Evolutionary conservation across 169 alveolate genomes (phyloP).

Genomic region (Eimeria tenella): DNA sequence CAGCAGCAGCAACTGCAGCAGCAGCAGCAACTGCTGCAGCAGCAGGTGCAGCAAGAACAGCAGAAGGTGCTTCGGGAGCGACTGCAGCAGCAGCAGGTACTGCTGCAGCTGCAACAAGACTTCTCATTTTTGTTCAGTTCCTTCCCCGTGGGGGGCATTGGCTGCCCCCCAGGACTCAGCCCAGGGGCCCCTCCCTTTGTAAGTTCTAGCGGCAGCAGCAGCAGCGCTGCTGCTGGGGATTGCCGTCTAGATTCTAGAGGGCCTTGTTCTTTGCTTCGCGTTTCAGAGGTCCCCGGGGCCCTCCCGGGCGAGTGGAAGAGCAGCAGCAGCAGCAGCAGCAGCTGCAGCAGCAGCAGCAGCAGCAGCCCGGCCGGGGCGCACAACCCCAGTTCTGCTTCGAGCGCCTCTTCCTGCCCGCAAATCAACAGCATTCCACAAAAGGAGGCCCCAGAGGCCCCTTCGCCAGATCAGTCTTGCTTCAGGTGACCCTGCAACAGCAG

Average conservation of each 20-base stretch:
- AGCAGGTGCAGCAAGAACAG: background rate
- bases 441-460: conserved; percentile 57
- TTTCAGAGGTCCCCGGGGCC: conserved; percentile 13
- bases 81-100: conserved; percentile 30
- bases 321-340: conserved; percentile 51
- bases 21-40: conserved; percentile 30
- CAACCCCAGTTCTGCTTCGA: conserved; percentile 2
- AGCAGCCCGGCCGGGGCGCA: conserved; percentile 16
- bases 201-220: background rate
- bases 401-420: conserved; percentile 15
- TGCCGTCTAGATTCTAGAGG: background rate
- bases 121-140: background rate
- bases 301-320: conserved; percentile 33
- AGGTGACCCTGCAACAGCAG: conserved; percentile 22
- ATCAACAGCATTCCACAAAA: background rate
- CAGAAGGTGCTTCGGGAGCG: background rate
- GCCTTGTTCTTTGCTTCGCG: background rate
- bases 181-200: conserved; percentile 26
- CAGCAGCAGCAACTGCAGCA: conserved; percentile 23
- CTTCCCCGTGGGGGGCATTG: background rate
- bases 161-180: conserved; percentile 20
- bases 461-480: background rate
- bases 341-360: conserved; percentile 25
- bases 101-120: conserved; percentile 35
- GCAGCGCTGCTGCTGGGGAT: background rate